phyloP scores from a whole-genome alignment of 2,329 filamentous ascomycete genomes.

The Cercospora nicotianae region DNA sequence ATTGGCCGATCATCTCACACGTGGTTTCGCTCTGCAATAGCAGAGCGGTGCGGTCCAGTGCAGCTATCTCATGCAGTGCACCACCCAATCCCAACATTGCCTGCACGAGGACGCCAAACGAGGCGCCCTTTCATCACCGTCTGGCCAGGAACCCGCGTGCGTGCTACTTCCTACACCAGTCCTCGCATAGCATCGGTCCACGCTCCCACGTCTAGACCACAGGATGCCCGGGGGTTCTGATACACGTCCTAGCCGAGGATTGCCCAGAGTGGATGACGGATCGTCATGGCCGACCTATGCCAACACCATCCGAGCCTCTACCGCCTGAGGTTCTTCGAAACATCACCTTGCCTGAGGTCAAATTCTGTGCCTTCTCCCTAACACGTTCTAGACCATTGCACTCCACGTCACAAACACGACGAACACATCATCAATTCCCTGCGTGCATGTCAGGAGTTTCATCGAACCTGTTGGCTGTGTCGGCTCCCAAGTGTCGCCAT shows the following conservation, averaged over 20 bases:
- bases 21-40: background rate
- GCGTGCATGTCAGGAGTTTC: background rate
- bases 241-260: background rate
- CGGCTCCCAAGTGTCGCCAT: background rate
- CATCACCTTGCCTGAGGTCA: background rate
- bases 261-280: background rate
- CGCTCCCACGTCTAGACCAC: conserved; percentile 3
- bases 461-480: background rate
- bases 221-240: background rate
- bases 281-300: background rate
- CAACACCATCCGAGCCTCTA: background rate
- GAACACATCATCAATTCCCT: background rate
- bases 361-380: background rate
- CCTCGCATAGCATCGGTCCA: background rate
- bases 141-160: background rate
- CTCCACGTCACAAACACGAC: background rate
- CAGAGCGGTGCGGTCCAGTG: background rate
- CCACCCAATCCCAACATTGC: background rate
- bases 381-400: background rate
- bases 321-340: background rate
- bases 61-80: background rate
- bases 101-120: background rate
- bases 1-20: background rate
- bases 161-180: background rate
- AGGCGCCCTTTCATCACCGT: background rate